Evolutionary conservation across 139 green algal genomes (phyloP).

Genomic region (Zygnema circumcarinatum): DNA sequence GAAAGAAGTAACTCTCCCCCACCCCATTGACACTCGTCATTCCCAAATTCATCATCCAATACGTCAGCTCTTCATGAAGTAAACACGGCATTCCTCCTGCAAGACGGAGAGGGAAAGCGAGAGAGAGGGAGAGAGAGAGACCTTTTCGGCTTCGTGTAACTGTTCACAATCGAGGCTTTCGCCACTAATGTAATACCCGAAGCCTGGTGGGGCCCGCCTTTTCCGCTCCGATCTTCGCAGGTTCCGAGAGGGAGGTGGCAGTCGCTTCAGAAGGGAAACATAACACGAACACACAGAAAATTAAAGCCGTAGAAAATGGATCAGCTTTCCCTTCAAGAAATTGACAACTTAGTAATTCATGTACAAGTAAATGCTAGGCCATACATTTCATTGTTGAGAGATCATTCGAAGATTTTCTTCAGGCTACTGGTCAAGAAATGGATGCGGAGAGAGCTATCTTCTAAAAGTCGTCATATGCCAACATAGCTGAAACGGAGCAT

Average conservation of each 20-base stretch:
- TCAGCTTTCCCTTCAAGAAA: neutral
- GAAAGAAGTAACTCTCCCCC: neutral
- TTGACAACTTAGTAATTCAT: neutral
- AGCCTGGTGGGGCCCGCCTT: neutral
- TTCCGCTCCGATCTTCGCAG: neutral
- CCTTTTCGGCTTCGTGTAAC: conserved; percentile 1
- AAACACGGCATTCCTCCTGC: conserved; percentile 4
- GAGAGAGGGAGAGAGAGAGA: neutral
- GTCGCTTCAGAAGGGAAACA: neutral
- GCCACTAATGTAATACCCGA: neutral
- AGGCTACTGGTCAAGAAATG: too few species aligned
- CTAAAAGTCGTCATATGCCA: too few species aligned
- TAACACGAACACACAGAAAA: neutral
- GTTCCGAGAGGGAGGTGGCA: neutral
- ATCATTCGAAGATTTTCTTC: neutral
- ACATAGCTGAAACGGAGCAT: too few species aligned
- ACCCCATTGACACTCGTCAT: neutral
- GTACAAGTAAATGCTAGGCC: neutral
- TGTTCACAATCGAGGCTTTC: neutral
- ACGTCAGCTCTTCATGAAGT: neutral
- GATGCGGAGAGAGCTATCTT: too few species aligned
- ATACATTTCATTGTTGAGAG: neutral
- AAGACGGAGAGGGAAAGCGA: too few species aligned
- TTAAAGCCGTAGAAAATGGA: neutral
- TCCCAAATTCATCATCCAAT: neutral